Conservation (phyloP, 2,329 filamentous ascomycete species). For the Calonectria pseudoreteaudii region DNA sequence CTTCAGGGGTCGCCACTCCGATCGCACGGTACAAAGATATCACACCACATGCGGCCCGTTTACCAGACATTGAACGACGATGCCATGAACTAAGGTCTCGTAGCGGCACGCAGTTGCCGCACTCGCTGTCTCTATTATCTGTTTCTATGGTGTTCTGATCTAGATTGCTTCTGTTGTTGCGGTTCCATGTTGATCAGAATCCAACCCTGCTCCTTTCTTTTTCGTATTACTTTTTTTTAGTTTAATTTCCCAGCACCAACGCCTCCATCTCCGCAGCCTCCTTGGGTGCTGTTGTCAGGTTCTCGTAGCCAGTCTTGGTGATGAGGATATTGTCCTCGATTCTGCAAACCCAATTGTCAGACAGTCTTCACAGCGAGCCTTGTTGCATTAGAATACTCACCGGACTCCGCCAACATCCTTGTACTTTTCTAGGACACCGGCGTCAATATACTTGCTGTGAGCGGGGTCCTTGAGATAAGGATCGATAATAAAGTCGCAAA, state of each 20-base stretch:
- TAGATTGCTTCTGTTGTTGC: neutral
- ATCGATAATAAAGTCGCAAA: slow-evolving; percentile 88
- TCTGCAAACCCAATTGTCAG: slow-evolving; percentile 45
- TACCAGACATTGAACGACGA: neutral
- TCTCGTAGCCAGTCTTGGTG: slow-evolving; percentile 75
- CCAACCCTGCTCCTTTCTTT: neutral
- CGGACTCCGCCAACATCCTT: slow-evolving; percentile 85
- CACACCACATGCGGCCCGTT: neutral
- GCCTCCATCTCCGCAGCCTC: slow-evolving; percentile 72
- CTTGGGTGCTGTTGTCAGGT: slow-evolving; percentile 79
- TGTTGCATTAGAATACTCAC: slow-evolving; percentile 50
- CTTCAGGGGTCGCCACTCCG: slow-evolving; percentile 10
- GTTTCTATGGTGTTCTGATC: slow-evolving; percentile 7
- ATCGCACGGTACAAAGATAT: slow-evolving; percentile 9
- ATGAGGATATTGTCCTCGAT: slow-evolving; percentile 81
- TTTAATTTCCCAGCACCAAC: slow-evolving; percentile 37
- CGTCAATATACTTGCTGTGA: slow-evolving; percentile 82
- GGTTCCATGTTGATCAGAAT: neutral
- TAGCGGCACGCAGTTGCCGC: neutral
- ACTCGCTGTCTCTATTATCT: neutral
- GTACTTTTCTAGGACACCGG: slow-evolving; percentile 78
- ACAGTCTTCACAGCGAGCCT: neutral
- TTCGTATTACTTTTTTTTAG: neutral
- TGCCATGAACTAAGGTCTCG: neutral
- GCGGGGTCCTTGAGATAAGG: slow-evolving; percentile 80